Evolutionary conservation across 257 asterid genomes (phyloP), one percentile per base, ranked within the genome.

Genomic region (Salvia rosmarinus): DNA sequence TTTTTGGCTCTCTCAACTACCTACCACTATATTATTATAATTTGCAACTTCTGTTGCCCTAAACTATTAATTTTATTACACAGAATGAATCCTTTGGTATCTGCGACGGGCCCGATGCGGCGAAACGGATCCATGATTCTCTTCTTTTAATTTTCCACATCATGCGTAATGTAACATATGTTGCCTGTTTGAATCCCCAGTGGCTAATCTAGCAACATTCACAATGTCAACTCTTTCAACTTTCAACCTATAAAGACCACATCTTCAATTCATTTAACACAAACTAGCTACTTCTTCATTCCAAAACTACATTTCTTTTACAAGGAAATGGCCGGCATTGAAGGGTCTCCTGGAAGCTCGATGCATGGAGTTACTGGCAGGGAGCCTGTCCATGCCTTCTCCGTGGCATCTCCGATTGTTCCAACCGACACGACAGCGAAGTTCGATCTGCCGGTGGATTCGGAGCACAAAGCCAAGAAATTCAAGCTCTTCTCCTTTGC

Each of bases 381-480:
- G 12, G 87, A 82, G 17, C 84, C 82, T 0, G 84, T 77, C 8
- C 63, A 72, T 4, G 82, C 84, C 0, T 77, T 80, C 55, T 80
- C 94, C 0, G 87, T 85, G 14, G 84, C 85, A 0, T 84, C 90
- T 80, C 89, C 89, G 3, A 65, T 71, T 23, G 89, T 81, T 6
- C 86, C 89, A 0, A 77, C 85, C 0, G 89, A 87, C 2, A 56
- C 82, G 2, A 77, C 88, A 0, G 88, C 92, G 0, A 79, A 84
- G 19, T 87, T 87, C 46, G 83, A 77, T 2, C 49, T 87, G 30
- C 90, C 92, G 0, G 92, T 87, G 16, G 93, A 87, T 71, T 76
- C 93, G 6, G 93, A 87, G 71, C 93, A 87, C 67, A 85, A 83
- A 61, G 90, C 93, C 0, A 87, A 74, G 57, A 70, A 49, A 1